These are phyloP conservation scores for Ganoderma lingzhi DNA, from an alignment of 1,284 basidiomycete species.

Conservation along the genomic window DNA sequence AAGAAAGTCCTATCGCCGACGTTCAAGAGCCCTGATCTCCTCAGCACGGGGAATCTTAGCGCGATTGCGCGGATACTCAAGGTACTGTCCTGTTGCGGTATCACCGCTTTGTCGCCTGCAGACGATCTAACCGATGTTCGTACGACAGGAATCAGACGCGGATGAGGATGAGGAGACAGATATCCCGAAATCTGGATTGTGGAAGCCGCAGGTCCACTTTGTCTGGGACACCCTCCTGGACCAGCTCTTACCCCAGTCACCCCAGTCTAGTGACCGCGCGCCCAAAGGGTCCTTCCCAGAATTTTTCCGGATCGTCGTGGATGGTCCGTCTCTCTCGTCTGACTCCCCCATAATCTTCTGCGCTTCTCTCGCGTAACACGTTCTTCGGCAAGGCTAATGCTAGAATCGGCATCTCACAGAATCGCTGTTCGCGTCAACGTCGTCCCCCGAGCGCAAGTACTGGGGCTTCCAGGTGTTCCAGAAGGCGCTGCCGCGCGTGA, in stretches of 20 bases:
- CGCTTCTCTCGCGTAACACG: background rate
- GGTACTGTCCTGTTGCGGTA: constrained; percentile 47
- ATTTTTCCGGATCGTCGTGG: constrained; percentile 90
- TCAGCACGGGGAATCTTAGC: constrained; percentile 76
- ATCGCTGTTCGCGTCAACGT: constrained; percentile 84
- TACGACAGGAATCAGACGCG: constrained; percentile 60
- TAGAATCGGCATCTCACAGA: constrained; percentile 56
- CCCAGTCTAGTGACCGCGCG: constrained; percentile 38
- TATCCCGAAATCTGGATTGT: constrained; percentile 63
- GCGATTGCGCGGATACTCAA: constrained; percentile 84
- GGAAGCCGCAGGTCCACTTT: constrained; percentile 94
- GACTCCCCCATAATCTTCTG: constrained; percentile 33
- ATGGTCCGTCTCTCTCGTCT: constrained; percentile 62
- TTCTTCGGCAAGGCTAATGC: constrained; percentile 19
- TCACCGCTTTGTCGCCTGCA: constrained; percentile 14
- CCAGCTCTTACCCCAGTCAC: constrained; percentile 65
- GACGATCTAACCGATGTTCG: constrained; percentile 16
- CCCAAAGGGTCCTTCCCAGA: constrained; percentile 83
- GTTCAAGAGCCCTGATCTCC: constrained; percentile 78
- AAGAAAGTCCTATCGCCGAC: constrained; percentile 72
- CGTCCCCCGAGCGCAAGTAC: constrained; percentile 91
- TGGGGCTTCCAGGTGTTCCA: constrained; percentile 97
- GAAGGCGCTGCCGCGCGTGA: constrained; percentile 78
- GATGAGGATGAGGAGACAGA: constrained; percentile 60
- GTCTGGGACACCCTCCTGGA: constrained; percentile 91